phyloP scores from a whole-genome alignment of 148 eudicot species.

The Rhododendron molle region DNA sequence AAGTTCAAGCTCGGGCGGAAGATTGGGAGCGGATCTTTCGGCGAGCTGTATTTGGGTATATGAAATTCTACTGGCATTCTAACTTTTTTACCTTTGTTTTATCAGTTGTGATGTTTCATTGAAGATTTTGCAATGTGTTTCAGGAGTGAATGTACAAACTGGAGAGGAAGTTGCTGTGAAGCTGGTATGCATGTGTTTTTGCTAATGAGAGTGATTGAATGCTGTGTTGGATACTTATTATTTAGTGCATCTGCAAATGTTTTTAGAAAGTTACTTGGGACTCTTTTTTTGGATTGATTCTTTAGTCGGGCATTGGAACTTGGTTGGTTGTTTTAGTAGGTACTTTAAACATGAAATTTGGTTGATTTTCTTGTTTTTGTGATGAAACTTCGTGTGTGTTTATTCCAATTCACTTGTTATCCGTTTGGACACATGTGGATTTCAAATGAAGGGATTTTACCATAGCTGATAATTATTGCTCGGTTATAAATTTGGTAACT shows the following conservation, averaged over 20 bases:
- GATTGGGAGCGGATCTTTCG: slow-evolving; percentile 81
- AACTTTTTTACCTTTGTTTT: not conserved
- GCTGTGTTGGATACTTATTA: not conserved
- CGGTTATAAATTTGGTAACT: not conserved
- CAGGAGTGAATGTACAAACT: slow-evolving; percentile 81
- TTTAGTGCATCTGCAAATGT: not conserved
- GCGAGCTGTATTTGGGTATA: slow-evolving; percentile 70
- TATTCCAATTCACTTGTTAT: not conserved
- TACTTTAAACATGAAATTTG: not conserved
- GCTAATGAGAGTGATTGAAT: not conserved
- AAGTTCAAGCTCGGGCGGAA: slow-evolving; percentile 77
- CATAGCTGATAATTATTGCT: not conserved
- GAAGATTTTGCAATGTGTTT: not conserved
- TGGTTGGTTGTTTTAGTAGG: not conserved
- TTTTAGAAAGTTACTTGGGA: not conserved
- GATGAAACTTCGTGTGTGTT: not conserved
- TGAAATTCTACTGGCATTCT: not conserved
- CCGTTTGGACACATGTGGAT: not conserved
- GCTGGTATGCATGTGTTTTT: slow-evolving; percentile 52
- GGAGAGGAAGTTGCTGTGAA: slow-evolving; percentile 90
- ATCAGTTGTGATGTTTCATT: not conserved
- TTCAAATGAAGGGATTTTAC: not conserved
- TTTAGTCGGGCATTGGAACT: not conserved
- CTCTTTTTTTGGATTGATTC: not conserved
- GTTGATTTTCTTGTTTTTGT: not conserved